Percentiles rank a stretch among this genome's conserved stretches.
Evolutionary conservation across 2,329 filamentous ascomycete genomes (phyloP).

Genomic region (Arthrobotrys entomopaga): DNA sequence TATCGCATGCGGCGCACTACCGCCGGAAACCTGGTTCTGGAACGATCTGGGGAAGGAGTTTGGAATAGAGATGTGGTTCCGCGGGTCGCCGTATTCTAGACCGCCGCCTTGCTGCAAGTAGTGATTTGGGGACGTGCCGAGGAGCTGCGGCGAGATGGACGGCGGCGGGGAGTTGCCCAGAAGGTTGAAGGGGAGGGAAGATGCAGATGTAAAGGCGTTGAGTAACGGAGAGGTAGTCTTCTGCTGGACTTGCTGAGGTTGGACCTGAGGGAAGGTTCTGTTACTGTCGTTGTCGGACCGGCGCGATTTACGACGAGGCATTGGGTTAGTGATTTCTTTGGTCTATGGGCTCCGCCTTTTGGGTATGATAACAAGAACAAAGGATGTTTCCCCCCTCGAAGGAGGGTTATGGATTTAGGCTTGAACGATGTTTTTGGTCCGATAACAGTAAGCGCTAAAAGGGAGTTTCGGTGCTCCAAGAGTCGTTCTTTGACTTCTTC

Average conservation of each 20-base stretch:
- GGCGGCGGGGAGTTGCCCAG: conserved; percentile 52
- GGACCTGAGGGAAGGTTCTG: conserved; percentile 51
- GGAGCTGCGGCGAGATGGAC: conserved; percentile 45
- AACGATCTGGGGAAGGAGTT: conserved; percentile 52
- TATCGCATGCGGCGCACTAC: conserved; percentile 52
- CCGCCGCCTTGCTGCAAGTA: conserved; percentile 19
- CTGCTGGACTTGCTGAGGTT: conserved; percentile 52
- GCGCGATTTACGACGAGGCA: conserved; percentile 55
- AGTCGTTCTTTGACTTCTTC: no score
- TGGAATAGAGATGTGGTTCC: conserved; percentile 52
- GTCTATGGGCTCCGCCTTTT: neutral
- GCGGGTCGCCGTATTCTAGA: conserved; percentile 37
- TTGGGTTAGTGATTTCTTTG: conserved; percentile 41
- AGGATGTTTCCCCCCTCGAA: conserved; percentile 23
- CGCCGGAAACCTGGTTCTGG: conserved; percentile 19
- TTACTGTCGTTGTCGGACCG: conserved; percentile 51
- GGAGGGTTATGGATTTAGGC: conserved; percentile 35
- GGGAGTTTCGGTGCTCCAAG: no score
- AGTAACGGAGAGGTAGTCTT: conserved; percentile 52
- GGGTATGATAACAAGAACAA: neutral
- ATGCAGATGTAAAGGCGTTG: conserved; percentile 46
- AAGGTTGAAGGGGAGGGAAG: conserved; percentile 52
- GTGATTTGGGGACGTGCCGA: conserved; percentile 44
- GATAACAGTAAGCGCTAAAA: neutral
- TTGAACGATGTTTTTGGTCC: no score